These are phyloP conservation scores for Stephania cephalantha DNA, from an alignment of 164 flowering plant genomes.

Conservation along the genomic window DNA sequence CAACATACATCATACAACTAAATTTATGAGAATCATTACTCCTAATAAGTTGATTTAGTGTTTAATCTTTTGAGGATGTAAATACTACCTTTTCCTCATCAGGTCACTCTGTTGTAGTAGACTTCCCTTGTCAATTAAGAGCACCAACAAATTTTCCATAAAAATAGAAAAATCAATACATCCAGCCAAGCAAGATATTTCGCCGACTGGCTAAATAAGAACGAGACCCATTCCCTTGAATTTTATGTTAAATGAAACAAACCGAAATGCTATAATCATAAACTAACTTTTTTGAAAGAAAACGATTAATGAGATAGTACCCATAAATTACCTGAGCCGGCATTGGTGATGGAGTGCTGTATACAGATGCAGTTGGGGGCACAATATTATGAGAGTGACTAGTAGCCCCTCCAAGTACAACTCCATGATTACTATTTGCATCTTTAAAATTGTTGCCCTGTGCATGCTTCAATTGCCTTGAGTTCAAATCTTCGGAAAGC, in stretches of 20 bases:
- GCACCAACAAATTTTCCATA: no score
- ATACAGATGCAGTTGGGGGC: slow-evolving; percentile 46
- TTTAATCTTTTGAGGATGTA: no score
- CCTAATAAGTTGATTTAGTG: no score
- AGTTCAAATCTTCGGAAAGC: slow-evolving; percentile 48
- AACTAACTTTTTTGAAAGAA: background rate
- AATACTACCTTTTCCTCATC: no score
- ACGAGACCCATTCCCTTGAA: background rate
- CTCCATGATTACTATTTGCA: slow-evolving; percentile 45
- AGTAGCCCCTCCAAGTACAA: slow-evolving; percentile 24
- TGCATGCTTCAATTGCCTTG: slow-evolving; percentile 49
- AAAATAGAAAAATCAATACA: background rate
- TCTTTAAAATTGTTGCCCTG: slow-evolving; percentile 52
- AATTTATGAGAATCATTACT: no score
- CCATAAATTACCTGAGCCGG: slow-evolving; percentile 51
- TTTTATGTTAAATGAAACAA: no score
- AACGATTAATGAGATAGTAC: slow-evolving; percentile 1
- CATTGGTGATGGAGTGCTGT: slow-evolving; percentile 90
- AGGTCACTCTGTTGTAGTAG: no score
- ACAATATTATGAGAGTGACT: slow-evolving; percentile 48
- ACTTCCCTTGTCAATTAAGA: no score
- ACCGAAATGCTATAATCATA: background rate
- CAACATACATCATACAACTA: background rate
- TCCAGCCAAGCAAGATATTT: background rate
- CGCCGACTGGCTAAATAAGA: background rate